phyloP scores from a whole-genome alignment of 2,329 filamentous ascomycete species.

The Ophiostoma sp. region DNA sequence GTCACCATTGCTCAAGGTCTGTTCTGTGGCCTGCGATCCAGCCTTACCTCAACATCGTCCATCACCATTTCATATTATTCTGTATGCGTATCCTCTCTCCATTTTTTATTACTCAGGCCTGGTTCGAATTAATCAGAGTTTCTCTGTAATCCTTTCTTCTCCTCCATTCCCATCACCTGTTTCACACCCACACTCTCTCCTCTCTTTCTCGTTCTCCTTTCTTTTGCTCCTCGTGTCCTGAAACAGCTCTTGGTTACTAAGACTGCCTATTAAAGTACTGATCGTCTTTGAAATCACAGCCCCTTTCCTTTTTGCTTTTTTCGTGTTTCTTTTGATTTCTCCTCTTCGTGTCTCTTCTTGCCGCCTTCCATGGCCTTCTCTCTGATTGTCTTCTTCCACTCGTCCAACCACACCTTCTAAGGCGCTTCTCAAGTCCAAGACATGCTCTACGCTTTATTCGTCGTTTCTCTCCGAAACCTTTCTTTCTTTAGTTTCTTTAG shows the following conservation, averaged over 20 bases:
- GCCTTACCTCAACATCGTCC: neutral
- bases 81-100: no score
- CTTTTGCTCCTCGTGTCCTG: constrained; percentile 4
- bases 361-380: neutral
- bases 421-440: constrained; percentile 6
- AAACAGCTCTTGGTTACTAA: neutral
- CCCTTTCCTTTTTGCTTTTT: neutral
- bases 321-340: constrained; percentile 3
- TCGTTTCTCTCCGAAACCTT: neutral
- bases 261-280: neutral
- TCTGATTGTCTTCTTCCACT: neutral
- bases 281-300: neutral
- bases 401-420: neutral
- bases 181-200: neutral
- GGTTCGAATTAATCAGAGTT: neutral
- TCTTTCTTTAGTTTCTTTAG: neutral
- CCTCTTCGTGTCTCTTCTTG: neutral
- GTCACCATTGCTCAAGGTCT: neutral
- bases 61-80: neutral
- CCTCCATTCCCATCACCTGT: neutral
- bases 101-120: no score
- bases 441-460: neutral
- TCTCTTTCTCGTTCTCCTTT: neutral
- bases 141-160: neutral
- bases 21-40: neutral